Evolutionary conservation across 1,284 basidiomycete species (phyloP), one percentile per base, ranked within the genome.

Genomic region (Marasmius tenuissimus): DNA sequence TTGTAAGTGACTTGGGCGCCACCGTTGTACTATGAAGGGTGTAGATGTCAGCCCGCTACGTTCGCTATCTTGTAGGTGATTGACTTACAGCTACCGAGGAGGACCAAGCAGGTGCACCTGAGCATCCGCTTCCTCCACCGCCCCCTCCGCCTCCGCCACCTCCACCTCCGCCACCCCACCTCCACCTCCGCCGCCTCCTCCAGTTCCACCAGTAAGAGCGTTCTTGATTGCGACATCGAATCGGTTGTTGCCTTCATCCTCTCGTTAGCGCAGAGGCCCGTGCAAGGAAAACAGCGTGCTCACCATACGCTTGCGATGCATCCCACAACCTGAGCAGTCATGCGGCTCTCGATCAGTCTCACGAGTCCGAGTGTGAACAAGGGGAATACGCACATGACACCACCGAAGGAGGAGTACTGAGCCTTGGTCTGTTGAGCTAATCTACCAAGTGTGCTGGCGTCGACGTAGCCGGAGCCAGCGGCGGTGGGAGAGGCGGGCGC

Each of bases 341-440:
- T 47, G 10, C 16, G n/a, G 16, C 50, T 4, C 10, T 54, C n/a
- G 34, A 18, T 54, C 52, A 12, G 34, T 37, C 4, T 10, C 27
- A 14, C 10, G 22, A 38, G 58, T 22, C 0, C 39, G 11, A 16
- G 42, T 49, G 48, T 58, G 45, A n/a, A 49, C 52, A 11, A 47
- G 45, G 33, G 16, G 49, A 18, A 33, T 22, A 67, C 66, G 54
- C 88, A 75, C 88, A 90, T 90, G 22, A 87, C 76, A 37, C 88
- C 88, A 7, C 88, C 88, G 69, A 89, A 89, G 22, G 85, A 87
- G 10, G 85, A 82, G 68, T 81, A 89, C 61, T 80, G 71, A 14
- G 75, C 67, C 48, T 79, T 78, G 2, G 79, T 84, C 59, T 77
- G 66, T 48, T 73, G 67, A 7, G 81, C 76, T 59, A 86, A 81